Evolutionary conservation across 352 stramenopile species (phyloP).

Genomic region (Nothophytophthora sp.): DNA sequence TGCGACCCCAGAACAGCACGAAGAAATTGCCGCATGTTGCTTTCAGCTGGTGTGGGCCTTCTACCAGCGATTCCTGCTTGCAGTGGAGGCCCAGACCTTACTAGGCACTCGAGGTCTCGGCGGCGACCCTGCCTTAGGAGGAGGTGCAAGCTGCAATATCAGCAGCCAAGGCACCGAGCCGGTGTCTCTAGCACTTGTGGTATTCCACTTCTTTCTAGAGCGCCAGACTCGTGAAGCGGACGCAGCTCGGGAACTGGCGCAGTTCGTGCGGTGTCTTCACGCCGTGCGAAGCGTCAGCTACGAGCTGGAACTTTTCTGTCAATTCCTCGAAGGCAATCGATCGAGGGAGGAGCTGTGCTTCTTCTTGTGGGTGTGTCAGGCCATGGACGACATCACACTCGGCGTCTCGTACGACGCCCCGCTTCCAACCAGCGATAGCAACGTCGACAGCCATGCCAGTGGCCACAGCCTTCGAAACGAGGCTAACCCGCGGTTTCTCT

Average conservation of each 20-base stretch:
- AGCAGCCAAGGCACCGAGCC: slow-evolving; percentile 3
- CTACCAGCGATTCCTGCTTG: slow-evolving; percentile 63
- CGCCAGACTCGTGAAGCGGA: slow-evolving; percentile 33
- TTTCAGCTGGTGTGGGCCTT: slow-evolving; percentile 52
- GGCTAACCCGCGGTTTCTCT: slow-evolving; percentile 36
- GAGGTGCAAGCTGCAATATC: background rate
- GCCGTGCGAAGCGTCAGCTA: slow-evolving; percentile 22
- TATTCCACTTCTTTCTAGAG: slow-evolving; percentile 64
- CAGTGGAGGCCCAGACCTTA: slow-evolving; percentile 38
- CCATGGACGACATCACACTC: slow-evolving; percentile 40
- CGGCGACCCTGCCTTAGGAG: slow-evolving; percentile 8
- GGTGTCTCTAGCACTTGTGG: slow-evolving; percentile 29
- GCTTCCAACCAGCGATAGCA: background rate
- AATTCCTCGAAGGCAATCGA: slow-evolving; percentile 45
- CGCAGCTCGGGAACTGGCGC: slow-evolving; percentile 27
- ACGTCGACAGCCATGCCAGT: background rate
- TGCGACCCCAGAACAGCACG: slow-evolving; percentile 8
- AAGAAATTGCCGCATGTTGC: slow-evolving; percentile 16
- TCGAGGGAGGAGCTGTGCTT: slow-evolving; percentile 51
- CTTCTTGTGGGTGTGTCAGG: slow-evolving; percentile 55
- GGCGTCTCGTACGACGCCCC: slow-evolving; percentile 48
- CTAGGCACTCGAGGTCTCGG: slow-evolving; percentile 11
- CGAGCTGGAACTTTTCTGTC: slow-evolving; percentile 54
- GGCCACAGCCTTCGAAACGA: background rate
- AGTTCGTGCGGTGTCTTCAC: slow-evolving; percentile 43